A percentile compares a stretch with the other conserved stretches of the same genome.
These are phyloP conservation scores for Trichosporon inkin DNA, from an alignment of 1,284 basidiomycete species.

Conservation along the genomic window DNA sequence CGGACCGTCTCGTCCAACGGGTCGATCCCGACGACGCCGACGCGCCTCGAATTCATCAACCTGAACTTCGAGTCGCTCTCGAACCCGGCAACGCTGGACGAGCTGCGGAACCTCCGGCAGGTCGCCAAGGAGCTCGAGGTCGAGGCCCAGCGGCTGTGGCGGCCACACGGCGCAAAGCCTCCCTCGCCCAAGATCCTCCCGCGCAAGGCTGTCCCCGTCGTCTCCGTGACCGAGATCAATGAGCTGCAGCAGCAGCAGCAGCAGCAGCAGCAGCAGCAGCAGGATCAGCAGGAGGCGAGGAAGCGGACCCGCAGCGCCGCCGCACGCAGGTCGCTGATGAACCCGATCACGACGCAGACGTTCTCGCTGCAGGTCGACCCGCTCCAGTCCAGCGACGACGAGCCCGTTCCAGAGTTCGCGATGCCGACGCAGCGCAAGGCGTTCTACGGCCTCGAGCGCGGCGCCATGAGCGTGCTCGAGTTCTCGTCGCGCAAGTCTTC, in stretches of 20 bases:
- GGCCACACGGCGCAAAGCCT: constrained; percentile 18
- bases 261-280: constrained; percentile 5
- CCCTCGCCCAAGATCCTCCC: constrained; percentile 23
- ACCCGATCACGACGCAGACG: neutral
- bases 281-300: constrained; percentile 1
- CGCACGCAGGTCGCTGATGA: constrained; percentile 5
- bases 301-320: constrained; percentile 5
- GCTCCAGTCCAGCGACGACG: neutral
- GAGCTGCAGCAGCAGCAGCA: constrained; percentile 4
- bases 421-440: constrained; percentile 12
- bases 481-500: constrained; percentile 14
- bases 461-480: constrained; percentile 28
- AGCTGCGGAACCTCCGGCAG: constrained; percentile 25
- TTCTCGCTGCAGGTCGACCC: constrained; percentile 1
- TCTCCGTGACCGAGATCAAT: constrained; percentile 21
- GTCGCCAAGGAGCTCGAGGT: constrained; percentile 28
- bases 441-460: constrained; percentile 27
- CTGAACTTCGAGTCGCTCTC: constrained; percentile 28
- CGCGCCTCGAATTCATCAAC: constrained; percentile 25
- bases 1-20: constrained; percentile 10
- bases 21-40: constrained; percentile 13
- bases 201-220: constrained; percentile 31
- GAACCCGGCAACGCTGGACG: constrained; percentile 28
- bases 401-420: neutral
- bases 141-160: constrained; percentile 23